Conservation (phyloP, 1,284 basidiomycete species). For the Spongispora temasekensis region DNA sequence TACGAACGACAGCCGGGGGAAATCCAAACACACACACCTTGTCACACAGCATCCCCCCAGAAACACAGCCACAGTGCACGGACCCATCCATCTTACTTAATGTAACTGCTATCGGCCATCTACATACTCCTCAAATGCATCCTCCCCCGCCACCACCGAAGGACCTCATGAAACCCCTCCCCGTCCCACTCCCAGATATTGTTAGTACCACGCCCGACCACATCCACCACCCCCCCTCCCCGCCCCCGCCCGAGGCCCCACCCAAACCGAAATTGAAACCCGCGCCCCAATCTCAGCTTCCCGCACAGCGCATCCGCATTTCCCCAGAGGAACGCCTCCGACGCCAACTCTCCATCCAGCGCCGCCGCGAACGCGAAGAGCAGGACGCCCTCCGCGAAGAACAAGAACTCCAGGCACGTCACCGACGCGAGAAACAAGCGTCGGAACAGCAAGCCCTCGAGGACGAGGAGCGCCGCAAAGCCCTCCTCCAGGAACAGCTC, state of each 20-base stretch:
- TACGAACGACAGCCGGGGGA: slow-evolving; percentile 39
- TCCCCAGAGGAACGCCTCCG: slow-evolving; percentile 46
- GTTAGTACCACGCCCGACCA: slow-evolving; percentile 4
- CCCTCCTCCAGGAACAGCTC: slow-evolving; percentile 51
- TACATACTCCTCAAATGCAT: too few relatives aligned
- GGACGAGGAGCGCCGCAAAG: slow-evolving; percentile 50
- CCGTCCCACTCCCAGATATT: slow-evolving; percentile 10
- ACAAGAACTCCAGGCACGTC: slow-evolving; percentile 47
- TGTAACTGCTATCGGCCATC: too few relatives aligned
- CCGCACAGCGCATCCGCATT: slow-evolving; percentile 9
- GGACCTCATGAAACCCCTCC: slow-evolving; percentile 30
- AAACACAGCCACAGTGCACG: slow-evolving; percentile 30
- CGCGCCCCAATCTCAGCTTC: neutral
- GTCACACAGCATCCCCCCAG: slow-evolving; percentile 32
- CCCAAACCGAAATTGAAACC: slow-evolving; percentile 5
- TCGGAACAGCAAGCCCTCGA: slow-evolving; percentile 46
- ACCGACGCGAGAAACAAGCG: slow-evolving; percentile 50
- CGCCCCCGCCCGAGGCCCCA: slow-evolving; percentile 10
- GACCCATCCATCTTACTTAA: slow-evolving; percentile 30
- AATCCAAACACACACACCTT: slow-evolving; percentile 31
- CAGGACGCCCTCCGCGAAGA: slow-evolving; percentile 51
- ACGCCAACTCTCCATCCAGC: slow-evolving; percentile 41
- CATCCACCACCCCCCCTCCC: slow-evolving; percentile 1
- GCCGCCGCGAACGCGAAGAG: slow-evolving; percentile 50
- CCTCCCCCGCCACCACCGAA: slow-evolving; percentile 30